Evolutionary conservation across 352 stramenopile species (phyloP), one percentile per base, ranked within the genome.

Genomic region (Globisporangium splendens): DNA sequence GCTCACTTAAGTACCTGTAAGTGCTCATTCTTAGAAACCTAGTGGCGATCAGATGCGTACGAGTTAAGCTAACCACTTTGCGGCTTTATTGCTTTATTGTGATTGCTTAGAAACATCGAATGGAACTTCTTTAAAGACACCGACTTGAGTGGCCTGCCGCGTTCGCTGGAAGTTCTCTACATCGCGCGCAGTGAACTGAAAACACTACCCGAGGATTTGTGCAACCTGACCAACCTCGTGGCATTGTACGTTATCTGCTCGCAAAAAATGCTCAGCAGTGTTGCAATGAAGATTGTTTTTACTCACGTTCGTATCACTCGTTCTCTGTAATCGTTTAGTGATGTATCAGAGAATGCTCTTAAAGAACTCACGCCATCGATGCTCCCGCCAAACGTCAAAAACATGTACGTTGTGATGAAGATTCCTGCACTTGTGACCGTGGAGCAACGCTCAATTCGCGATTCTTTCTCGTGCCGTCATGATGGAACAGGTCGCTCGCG

Each of bases 91-190:
- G n/a, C n/a, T n/a, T n/a, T n/a, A n/a, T n/a, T n/a, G n/a, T n/a
- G n/a, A n/a, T n/a, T n/a, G n/a, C n/a, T n/a, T 28, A 80, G 72
- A 17, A 66, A 80, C 17, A 62, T 77, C 0, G 66, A 65, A 12
- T 70, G 55, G 65, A 80, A 80, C 50, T 56, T 65, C 4, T 73
- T 77, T 35, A 66, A 61, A 31, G 39, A 69, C 11, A 38, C 66
- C 1, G 31, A 56, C 8, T 46, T 80, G 46, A 51, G 47, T 8
- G 31, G 55, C 0, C 69, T 80, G 0, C 72, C 72, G 11, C 22
- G n/a, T 13, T 66, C 69, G 2, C 35, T 80, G 13, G 49, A 68
- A 18, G 28, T 64, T 8, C 52, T 80, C 8, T 61, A 73, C 12
- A 20, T 77, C 12, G 54, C 59, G 12, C 11, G 48, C 22, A 67